A percentile compares a stretch with the other conserved stretches of the same genome.
phyloP scores from a whole-genome alignment of 108 stramenopile species.

The Cyclotella cryptica region DNA sequence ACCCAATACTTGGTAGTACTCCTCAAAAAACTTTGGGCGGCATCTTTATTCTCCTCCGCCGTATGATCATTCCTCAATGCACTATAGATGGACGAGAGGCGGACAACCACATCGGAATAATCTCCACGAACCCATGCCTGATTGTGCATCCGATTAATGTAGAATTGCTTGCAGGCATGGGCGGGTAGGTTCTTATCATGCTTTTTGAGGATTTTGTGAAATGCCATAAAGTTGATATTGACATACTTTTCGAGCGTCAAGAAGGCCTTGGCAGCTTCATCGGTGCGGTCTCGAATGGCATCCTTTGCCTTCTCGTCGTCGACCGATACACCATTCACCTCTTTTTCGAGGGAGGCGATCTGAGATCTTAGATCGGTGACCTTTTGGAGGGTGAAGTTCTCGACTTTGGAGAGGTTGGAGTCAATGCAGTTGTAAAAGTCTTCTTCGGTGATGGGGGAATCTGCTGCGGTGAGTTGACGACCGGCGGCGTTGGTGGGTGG shows the following conservation, averaged over 20 bases:
- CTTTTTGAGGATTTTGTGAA: slow-evolving; percentile 98
- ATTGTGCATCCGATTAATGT: slow-evolving; percentile 93
- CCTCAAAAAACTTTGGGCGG: slow-evolving; percentile 86
- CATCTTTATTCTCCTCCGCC: slow-evolving; percentile 79
- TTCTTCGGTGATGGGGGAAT: slow-evolving; percentile 80
- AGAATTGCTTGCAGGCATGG: slow-evolving; percentile 91
- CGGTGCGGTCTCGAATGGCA: slow-evolving; percentile 52
- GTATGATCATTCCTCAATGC: slow-evolving; percentile 80
- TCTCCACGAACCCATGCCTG: slow-evolving; percentile 97
- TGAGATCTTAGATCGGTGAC: slow-evolving; percentile 75
- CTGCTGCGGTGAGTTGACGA: slow-evolving; percentile 53
- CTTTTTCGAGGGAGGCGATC: slow-evolving; percentile 53
- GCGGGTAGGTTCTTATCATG: slow-evolving; percentile 93
- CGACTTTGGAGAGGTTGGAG: slow-evolving; percentile 87
- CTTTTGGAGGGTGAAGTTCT: slow-evolving; percentile 81
- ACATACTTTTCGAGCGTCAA: slow-evolving; percentile 95
- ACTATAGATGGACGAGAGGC: slow-evolving; percentile 83
- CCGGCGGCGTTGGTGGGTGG: slow-evolving; percentile 88
- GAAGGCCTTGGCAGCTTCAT: slow-evolving; percentile 78
- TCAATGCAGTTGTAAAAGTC: slow-evolving; percentile 87
- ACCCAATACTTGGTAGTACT: slow-evolving; percentile 98
- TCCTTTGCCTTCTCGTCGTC: slow-evolving; percentile 41
- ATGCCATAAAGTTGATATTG: slow-evolving; percentile 97
- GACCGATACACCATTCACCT: slow-evolving; percentile 29
- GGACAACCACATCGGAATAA: slow-evolving; percentile 93